Evolutionary conservation across 306 rosid species (phyloP).

Genomic region (Spatholobus suberectus): DNA sequence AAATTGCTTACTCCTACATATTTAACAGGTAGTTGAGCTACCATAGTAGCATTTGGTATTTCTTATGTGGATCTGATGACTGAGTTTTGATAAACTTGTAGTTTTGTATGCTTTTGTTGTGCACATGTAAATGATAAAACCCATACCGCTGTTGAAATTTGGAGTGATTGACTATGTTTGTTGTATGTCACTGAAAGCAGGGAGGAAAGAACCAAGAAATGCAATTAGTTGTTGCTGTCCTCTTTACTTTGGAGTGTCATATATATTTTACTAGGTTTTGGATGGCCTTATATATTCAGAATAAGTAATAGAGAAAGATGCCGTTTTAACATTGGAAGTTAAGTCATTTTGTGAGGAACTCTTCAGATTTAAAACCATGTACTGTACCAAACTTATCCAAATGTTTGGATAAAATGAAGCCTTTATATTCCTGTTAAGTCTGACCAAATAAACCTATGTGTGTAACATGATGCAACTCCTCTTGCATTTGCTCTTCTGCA

Average conservation of each 20-base stretch:
- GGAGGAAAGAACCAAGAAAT: neutral
- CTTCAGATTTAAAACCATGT: no score
- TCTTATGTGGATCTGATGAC: neutral
- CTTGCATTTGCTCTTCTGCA: neutral
- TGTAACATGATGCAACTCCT: slow-evolving; percentile 17
- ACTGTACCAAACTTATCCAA: no score
- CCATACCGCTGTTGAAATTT: neutral
- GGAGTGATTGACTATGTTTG: neutral
- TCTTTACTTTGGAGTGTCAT: slow-evolving; percentile 2
- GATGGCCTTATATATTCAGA: neutral
- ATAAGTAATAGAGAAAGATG: neutral
- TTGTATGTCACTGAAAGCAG: neutral
- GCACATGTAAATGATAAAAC: slow-evolving; percentile 2
- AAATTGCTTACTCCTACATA: neutral
- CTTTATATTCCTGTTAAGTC: neutral
- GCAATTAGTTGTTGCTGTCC: neutral
- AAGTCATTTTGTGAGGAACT: neutral
- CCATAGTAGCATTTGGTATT: neutral
- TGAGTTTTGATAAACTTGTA: neutral
- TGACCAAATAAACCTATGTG: neutral
- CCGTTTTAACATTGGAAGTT: neutral
- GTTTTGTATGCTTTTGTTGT: neutral
- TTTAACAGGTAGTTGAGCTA: neutral
- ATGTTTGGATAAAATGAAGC: neutral
- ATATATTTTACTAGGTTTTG: neutral